Evolutionary conservation across 768 basidiomycete species (phyloP).

Genomic region (Gymnopilus dilepis): DNA sequence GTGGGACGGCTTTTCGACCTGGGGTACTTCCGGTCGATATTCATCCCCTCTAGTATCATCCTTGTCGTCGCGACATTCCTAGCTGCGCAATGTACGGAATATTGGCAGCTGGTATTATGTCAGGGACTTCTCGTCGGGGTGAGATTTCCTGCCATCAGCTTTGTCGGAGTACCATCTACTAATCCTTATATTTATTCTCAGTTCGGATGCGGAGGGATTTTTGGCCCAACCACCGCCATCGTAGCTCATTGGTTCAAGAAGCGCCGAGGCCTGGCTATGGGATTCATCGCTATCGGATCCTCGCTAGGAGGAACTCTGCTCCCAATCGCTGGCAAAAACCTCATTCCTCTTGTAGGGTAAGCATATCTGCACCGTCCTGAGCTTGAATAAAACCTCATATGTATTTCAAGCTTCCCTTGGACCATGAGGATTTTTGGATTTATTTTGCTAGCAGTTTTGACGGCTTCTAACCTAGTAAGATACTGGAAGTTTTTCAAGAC

Average conservation of each 20-base stretch:
- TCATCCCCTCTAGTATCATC: conserved; percentile 50
- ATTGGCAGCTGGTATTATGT: conserved; percentile 81
- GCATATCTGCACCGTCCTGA: background rate
- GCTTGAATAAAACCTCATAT: background rate
- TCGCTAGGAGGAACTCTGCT: conserved; percentile 73
- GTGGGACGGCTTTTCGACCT: conserved; percentile 76
- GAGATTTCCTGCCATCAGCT: conserved; percentile 24
- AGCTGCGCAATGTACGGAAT: conserved; percentile 70
- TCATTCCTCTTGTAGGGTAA: conserved; percentile 55
- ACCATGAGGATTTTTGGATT: conserved; percentile 75
- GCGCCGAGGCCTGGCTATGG: conserved; percentile 63
- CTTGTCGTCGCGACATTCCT: conserved; percentile 65
- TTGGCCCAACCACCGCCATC: conserved; percentile 62
- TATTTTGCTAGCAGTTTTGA: conserved; percentile 57
- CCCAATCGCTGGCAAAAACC: conserved; percentile 62
- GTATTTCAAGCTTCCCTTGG: conserved; percentile 67
- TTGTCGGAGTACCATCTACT: background rate
- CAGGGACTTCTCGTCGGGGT: conserved; percentile 75
- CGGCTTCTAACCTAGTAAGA: conserved; percentile 56
- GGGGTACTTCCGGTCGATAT: conserved; percentile 63
- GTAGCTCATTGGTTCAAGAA: conserved; percentile 78
- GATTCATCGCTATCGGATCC: conserved; percentile 66
- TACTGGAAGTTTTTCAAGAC: background rate
- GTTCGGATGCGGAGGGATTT: conserved; percentile 61
- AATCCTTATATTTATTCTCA: conserved; percentile 24